A percentile compares a stretch with the other conserved stretches of the same genome.
Evolutionary conservation across 1,284 basidiomycete species (phyloP).

Genomic region (Xerocomus nothofagi): DNA sequence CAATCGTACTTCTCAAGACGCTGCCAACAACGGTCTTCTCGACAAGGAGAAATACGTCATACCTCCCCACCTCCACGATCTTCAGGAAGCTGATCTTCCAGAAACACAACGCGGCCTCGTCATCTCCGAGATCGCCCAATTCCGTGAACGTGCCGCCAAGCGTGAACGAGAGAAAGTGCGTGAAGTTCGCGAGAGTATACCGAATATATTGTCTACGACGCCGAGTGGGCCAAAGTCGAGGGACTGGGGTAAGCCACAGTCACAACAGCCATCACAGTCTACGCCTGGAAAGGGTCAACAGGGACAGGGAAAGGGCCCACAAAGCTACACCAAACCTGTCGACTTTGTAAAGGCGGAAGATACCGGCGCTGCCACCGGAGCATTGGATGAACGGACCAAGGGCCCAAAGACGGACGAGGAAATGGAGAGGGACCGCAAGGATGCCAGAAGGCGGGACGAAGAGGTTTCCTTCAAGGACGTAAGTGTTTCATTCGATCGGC

Average conservation of each 20-base stretch:
- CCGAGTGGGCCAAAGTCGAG: constrained; percentile 73
- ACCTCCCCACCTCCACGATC: constrained; percentile 91
- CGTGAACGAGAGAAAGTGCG: constrained; percentile 82
- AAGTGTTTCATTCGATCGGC: constrained; percentile 36
- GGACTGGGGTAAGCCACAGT: constrained; percentile 70
- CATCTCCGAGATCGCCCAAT: constrained; percentile 92
- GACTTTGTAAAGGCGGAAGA: constrained; percentile 77
- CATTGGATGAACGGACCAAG: constrained; percentile 39
- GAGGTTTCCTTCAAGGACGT: constrained; percentile 85
- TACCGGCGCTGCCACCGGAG: constrained; percentile 29
- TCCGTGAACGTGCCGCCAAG: constrained; percentile 84
- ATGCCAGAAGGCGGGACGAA: constrained; percentile 71
- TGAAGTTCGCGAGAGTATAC: constrained; percentile 63
- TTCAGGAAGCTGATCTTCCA: constrained; percentile 94
- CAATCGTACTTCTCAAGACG: constrained; percentile 62
- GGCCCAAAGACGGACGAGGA: constrained; percentile 80
- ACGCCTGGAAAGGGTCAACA: constrained; percentile 41
- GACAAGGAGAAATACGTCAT: constrained; percentile 84
- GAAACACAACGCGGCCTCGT: constrained; percentile 93
- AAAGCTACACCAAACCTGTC: constrained; percentile 75
- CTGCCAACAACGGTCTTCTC: constrained; percentile 62
- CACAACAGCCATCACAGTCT: constrained; percentile 41
- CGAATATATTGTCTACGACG: constrained; percentile 35
- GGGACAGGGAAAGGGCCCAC: constrained; percentile 63
- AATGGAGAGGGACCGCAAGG: constrained; percentile 74